Percentiles rank a stretch among this genome's conserved stretches.
Evolutionary conservation across 2,329 filamentous ascomycete species (phyloP).

Genomic region (Xylaria arbuscula): DNA sequence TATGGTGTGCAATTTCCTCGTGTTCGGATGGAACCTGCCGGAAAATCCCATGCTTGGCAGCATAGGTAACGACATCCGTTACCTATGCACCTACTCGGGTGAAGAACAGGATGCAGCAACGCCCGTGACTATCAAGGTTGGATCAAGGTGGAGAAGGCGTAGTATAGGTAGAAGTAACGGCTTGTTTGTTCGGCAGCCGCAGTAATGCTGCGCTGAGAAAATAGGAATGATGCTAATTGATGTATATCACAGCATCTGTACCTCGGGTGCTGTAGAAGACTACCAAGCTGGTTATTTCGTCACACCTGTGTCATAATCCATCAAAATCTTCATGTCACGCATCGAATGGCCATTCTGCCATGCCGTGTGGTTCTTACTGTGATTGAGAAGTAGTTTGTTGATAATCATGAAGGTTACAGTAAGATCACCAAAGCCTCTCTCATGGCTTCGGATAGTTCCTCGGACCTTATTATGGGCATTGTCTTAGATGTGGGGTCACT

Average conservation of each 20-base stretch:
- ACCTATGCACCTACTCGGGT: not conserved
- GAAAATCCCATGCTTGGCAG: not conserved
- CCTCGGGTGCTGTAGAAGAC: not conserved
- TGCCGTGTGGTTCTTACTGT: not conserved
- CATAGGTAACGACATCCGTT: slow-evolving; percentile 29
- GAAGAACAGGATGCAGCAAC: slow-evolving; percentile 23
- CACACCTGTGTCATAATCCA: not conserved
- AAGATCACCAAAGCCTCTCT: not conserved
- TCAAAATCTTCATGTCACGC: not conserved
- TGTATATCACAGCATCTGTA: not conserved
- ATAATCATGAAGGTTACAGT: not conserved
- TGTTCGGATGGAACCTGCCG: slow-evolving; percentile 5
- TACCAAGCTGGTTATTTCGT: not conserved
- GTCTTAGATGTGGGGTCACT: not conserved
- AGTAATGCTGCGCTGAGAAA: not conserved
- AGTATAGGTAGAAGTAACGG: slow-evolving; percentile 11
- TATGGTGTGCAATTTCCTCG: not conserved
- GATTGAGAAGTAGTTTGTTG: not conserved
- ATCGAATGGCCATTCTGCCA: not conserved
- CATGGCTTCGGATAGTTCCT: not conserved
- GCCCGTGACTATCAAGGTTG: slow-evolving; percentile 7
- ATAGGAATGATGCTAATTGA: not conserved
- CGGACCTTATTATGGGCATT: not conserved
- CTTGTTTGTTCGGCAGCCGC: slow-evolving; percentile 3
- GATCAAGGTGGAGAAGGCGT: slow-evolving; percentile 12